phyloP scores from a whole-genome alignment of 2,329 filamentous ascomycete genomes.

The Cladosporium cucumerinum region DNA sequence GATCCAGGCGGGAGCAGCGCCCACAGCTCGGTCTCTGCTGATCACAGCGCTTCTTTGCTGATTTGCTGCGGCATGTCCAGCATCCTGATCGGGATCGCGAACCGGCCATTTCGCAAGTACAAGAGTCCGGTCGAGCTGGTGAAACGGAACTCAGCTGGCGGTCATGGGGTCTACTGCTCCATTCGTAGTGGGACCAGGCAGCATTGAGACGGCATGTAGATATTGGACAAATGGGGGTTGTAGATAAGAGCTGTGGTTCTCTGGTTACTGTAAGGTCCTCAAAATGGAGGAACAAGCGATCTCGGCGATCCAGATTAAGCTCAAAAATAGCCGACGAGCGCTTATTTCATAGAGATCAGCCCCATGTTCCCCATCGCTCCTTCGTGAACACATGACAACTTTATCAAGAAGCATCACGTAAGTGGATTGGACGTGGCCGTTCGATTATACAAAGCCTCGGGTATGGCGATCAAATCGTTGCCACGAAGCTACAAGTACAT shows the following conservation, averaged over 20 bases:
- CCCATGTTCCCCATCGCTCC: neutral
- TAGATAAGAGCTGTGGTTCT: neutral
- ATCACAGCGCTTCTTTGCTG: neutral
- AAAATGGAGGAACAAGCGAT: neutral
- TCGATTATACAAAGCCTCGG: neutral
- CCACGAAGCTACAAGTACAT: neutral
- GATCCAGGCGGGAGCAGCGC: neutral
- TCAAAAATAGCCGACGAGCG: slow-evolving; percentile 2
- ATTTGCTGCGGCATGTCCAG: neutral
- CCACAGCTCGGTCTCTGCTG: neutral
- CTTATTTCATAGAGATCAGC: neutral
- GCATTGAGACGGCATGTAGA: neutral
- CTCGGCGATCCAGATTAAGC: neutral
- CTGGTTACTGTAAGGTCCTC: neutral
- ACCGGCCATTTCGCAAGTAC: neutral
- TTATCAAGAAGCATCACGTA: neutral
- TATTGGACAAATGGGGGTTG: neutral
- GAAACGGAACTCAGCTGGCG: neutral
- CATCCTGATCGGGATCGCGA: neutral
- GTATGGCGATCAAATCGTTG: neutral
- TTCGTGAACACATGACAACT: neutral
- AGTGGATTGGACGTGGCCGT: neutral
- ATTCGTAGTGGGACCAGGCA: neutral
- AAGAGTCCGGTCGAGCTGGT: neutral
- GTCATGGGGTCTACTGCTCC: neutral